phyloP scores from a whole-genome alignment of 768 basidiomycete species.

The Leccinum imitatum region DNA sequence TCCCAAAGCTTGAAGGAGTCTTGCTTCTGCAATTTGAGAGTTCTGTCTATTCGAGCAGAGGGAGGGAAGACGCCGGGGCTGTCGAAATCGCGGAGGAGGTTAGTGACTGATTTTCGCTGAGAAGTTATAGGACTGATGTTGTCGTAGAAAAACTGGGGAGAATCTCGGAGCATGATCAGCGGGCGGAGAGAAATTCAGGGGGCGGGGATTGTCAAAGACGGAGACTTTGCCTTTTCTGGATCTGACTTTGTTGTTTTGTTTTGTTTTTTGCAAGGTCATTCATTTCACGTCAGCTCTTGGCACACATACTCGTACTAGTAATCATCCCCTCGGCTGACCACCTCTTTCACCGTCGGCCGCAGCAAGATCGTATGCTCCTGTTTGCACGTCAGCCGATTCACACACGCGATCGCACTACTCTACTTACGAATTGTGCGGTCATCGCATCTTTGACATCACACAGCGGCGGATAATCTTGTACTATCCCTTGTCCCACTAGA shows the following conservation, averaged over 20 bases:
- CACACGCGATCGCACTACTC: conserved; percentile 3
- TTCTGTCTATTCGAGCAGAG: conserved; percentile 69
- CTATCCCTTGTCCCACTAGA: conserved; percentile 83
- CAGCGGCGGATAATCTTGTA: conserved; percentile 91
- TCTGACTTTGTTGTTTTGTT: conserved; percentile 15
- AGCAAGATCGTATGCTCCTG: conserved; percentile 86
- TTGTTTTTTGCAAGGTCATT: background rate
- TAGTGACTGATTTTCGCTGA: conserved; percentile 18
- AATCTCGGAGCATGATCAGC: conserved; percentile 27
- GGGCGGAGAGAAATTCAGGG: background rate
- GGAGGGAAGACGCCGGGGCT: conserved; percentile 70
- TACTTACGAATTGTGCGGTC: conserved; percentile 88
- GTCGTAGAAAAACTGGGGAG: conserved; percentile 21
- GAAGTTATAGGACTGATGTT: conserved; percentile 12
- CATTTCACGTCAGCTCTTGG: conserved; percentile 6
- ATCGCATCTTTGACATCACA: conserved; percentile 82
- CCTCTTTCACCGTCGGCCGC: conserved; percentile 82
- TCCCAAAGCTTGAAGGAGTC: conserved; percentile 64
- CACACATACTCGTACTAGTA: conserved; percentile 46
- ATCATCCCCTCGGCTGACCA: conserved; percentile 82
- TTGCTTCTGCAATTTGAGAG: conserved; percentile 56
- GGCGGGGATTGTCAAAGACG: background rate
- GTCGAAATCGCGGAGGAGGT: conserved; percentile 52
- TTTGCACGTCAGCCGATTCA: conserved; percentile 10
- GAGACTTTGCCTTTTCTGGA: conserved; percentile 21